phyloP scores from a whole-genome alignment of 345 rosid genomes.

The Corchorus capsularis region DNA sequence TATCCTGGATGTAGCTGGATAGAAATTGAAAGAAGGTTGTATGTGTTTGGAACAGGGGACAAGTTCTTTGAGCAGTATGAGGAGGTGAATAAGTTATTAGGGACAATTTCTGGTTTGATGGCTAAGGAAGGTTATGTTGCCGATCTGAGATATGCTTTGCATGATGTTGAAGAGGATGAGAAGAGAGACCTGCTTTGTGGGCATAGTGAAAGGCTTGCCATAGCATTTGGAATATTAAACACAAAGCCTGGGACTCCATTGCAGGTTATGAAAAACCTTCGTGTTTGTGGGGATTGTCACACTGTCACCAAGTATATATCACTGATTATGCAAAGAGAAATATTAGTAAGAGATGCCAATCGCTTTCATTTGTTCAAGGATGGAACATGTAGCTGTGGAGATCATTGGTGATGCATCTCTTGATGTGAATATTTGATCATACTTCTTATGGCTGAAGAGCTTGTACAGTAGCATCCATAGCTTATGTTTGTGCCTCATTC shows the following conservation, averaged over 20 bases:
- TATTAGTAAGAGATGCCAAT: slow-evolving; percentile 69
- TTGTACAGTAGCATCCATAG: background rate
- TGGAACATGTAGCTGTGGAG: slow-evolving; percentile 69
- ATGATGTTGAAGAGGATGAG: slow-evolving; percentile 60
- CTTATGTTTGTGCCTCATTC: background rate
- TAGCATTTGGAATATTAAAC: slow-evolving; percentile 66
- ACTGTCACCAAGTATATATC: slow-evolving; percentile 62
- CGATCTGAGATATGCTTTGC: slow-evolving; percentile 53
- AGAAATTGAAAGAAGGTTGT: slow-evolving; percentile 40
- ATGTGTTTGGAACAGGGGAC: slow-evolving; percentile 53
- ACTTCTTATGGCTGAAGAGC: background rate
- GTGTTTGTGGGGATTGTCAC: slow-evolving; percentile 79
- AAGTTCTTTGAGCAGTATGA: slow-evolving; percentile 45
- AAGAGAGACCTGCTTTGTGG: slow-evolving; percentile 60
- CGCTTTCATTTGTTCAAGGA: slow-evolving; percentile 65
- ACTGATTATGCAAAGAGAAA: slow-evolving; percentile 53
- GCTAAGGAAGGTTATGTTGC: slow-evolving; percentile 64
- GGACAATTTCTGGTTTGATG: slow-evolving; percentile 44
- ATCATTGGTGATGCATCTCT: slow-evolving; percentile 50
- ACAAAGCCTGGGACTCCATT: slow-evolving; percentile 59
- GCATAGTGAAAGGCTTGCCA: slow-evolving; percentile 77
- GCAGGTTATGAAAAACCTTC: slow-evolving; percentile 74
- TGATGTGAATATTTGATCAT: background rate
- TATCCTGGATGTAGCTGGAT: slow-evolving; percentile 64
- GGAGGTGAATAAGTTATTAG: slow-evolving; percentile 48